These are phyloP conservation scores for Raffaelea albimanens DNA, from an alignment of 2,329 filamentous ascomycete genomes.

Conservation along the genomic window DNA sequence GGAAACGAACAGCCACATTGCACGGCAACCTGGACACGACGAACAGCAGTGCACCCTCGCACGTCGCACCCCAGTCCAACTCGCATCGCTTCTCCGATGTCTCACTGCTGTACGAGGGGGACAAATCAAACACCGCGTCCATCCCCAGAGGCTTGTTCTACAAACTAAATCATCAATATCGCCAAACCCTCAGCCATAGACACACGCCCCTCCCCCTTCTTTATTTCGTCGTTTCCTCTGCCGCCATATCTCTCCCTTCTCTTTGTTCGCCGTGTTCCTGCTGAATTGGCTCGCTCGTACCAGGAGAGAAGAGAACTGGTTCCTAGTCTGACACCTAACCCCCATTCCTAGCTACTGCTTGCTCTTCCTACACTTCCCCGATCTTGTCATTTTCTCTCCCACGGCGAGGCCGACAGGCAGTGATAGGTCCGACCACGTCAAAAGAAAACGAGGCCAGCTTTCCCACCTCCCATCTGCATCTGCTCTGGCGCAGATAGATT, in stretches of 20 bases:
- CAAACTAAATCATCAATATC: neutral
- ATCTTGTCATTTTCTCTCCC: neutral
- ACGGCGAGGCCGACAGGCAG: neutral
- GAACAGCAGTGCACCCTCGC: slow-evolving; percentile 14
- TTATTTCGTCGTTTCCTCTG: no score
- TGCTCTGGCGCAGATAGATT: slow-evolving; percentile 8
- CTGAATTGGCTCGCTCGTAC: no score
- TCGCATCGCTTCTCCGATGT: slow-evolving; percentile 18
- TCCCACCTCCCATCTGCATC: neutral
- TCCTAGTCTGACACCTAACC: no score
- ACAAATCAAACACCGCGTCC: slow-evolving; percentile 19
- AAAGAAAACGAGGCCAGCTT: neutral
- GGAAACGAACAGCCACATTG: neutral
- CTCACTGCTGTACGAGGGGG: slow-evolving; percentile 20
- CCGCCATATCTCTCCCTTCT: no score
- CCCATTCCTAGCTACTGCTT: neutral
- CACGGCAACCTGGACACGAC: neutral
- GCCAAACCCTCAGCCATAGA: neutral
- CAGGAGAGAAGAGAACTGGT: no score
- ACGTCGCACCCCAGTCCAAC: slow-evolving; percentile 5
- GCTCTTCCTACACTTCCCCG: neutral
- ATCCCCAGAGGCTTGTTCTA: neutral
- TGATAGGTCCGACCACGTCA: neutral
- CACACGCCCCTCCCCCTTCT: neutral
- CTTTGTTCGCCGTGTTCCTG: no score